These are phyloP conservation scores for Hypoxylon trugodes DNA, from an alignment of 495 filamentous ascomycete genomes.

Conservation along the genomic window DNA sequence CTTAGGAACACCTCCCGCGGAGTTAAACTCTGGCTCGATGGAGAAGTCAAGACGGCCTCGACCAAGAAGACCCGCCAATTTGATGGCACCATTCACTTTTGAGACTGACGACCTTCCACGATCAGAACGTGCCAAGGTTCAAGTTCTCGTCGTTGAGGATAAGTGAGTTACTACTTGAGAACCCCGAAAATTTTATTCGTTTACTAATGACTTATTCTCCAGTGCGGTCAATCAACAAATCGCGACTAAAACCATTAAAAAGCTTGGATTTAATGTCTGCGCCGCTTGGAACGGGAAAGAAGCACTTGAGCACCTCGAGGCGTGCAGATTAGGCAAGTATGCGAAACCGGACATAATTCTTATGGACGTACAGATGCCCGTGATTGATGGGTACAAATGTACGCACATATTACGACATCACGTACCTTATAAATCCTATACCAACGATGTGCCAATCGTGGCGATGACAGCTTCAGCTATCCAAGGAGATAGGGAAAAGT, in stretches of 20 bases:
- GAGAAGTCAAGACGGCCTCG: slow-evolving; percentile 44
- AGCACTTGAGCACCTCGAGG: slow-evolving; percentile 71
- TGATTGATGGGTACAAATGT: slow-evolving; percentile 80
- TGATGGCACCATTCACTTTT: slow-evolving; percentile 31
- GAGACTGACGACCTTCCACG: slow-evolving; percentile 51
- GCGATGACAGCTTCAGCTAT: slow-evolving; percentile 87
- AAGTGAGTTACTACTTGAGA: slow-evolving; percentile 56
- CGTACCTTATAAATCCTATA: slow-evolving; percentile 60
- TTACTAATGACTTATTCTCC: slow-evolving; percentile 31
- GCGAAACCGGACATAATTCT: slow-evolving; percentile 77
- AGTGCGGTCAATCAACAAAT: slow-evolving; percentile 80
- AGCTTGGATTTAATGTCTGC: slow-evolving; percentile 74
- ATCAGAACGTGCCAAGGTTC: slow-evolving; percentile 61
- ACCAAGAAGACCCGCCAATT: slow-evolving; percentile 45
- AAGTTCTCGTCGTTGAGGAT: slow-evolving; percentile 81
- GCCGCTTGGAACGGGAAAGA: slow-evolving; percentile 81
- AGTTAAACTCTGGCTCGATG: slow-evolving; percentile 31
- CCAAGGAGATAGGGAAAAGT: slow-evolving; percentile 82
- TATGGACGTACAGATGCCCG: slow-evolving; percentile 89
- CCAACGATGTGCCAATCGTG: slow-evolving; percentile 71
- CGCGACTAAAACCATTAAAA: slow-evolving; percentile 75
- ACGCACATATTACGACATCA: slow-evolving; percentile 75
- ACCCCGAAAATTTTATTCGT: neutral
- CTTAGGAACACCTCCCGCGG: slow-evolving; percentile 41
- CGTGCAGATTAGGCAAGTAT: slow-evolving; percentile 47